Evolutionary conservation across 2,329 filamentous ascomycete species (phyloP), one percentile per base, ranked within the genome.

Genomic region (Massarina eburnea): DNA sequence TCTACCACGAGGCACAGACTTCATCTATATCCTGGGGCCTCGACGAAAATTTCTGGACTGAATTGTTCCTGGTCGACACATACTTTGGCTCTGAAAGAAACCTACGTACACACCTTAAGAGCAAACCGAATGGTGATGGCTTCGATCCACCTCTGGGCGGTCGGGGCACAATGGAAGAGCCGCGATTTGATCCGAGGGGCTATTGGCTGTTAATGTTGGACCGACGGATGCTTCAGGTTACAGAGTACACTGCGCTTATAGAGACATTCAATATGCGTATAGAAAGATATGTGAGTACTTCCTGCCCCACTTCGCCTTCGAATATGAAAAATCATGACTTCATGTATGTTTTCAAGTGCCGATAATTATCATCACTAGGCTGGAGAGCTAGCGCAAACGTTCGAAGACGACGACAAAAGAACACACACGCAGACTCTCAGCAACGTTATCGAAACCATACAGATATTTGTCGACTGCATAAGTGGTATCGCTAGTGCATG

Each of bases 41-140:
- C 2, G 51, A 55, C 19, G 53, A 57, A 39, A 45, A 29, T 15
- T 58, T 53, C 41, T 56, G 53, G 53, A 57, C 53, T 6, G 51
- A 55, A 26, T 19, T 52, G 1, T 57, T 56, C 21, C 36, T 55
- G 1, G 54, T 55, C 2, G 55, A 58, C 17, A 54, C 49, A 1
- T 57, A 53, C 27, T 58, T 55, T 42, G 55, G 55, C 1, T 57
- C 53, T 5, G 55, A 58, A 18, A 18, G 42, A 8, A 34, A 44
- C 8, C 26, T 38, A 7, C 20, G 34, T 8, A 41, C 39, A 2
- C 54, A 57, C 20, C 39, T 57, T 21, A 17, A 27, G 2, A 18
- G 37, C 14, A 27, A 14, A 17, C 3, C 15, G 5, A 8, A 15
- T 3, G 46, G 47, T 12, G 40, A 53, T 15, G 46, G 51, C 6